phyloP scores from a whole-genome alignment of 1,139 yeast species.

The Magnusiomyces paraingens region DNA sequence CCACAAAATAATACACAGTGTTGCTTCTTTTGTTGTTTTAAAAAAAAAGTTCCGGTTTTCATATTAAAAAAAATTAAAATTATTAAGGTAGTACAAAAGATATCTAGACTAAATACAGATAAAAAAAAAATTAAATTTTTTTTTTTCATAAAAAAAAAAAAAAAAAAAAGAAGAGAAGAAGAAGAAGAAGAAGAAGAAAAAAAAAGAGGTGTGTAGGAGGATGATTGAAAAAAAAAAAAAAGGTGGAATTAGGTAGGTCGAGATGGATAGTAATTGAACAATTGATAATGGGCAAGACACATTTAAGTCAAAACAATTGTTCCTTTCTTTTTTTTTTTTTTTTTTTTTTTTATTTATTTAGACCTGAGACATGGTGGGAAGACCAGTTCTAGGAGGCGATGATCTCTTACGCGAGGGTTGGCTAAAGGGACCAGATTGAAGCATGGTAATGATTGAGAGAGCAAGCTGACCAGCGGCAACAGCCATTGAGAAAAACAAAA shows the following conservation, averaged over 20 bases:
- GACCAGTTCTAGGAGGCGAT: slow-evolving; percentile 65
- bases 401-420: slow-evolving; percentile 39
- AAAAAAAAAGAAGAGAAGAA: neutral
- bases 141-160: neutral
- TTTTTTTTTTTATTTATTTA: neutral
- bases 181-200: neutral
- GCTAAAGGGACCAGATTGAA: slow-evolving; percentile 73
- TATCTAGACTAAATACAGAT: too few relatives aligned
- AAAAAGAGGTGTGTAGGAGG: neutral
- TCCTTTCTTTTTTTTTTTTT: too few relatives aligned
- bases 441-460: slow-evolving; percentile 52
- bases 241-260: too few relatives aligned
- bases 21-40: too few relatives aligned
- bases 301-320: neutral
- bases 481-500: slow-evolving; percentile 81
- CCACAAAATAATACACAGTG: too few relatives aligned
- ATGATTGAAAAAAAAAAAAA: too few relatives aligned
- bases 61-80: too few relatives aligned
- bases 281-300: neutral
- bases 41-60: too few relatives aligned
- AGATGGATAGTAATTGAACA: too few relatives aligned
- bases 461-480: slow-evolving; percentile 63
- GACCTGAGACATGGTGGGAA: slow-evolving; percentile 47
- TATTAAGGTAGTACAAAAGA: too few relatives aligned
- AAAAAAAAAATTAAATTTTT: too few relatives aligned